A percentile compares a stretch with the other conserved stretches of the same genome.
Evolutionary conservation across 192 early-diverging fungal species (phyloP).

Genomic region (Backusella mclennaniae): DNA sequence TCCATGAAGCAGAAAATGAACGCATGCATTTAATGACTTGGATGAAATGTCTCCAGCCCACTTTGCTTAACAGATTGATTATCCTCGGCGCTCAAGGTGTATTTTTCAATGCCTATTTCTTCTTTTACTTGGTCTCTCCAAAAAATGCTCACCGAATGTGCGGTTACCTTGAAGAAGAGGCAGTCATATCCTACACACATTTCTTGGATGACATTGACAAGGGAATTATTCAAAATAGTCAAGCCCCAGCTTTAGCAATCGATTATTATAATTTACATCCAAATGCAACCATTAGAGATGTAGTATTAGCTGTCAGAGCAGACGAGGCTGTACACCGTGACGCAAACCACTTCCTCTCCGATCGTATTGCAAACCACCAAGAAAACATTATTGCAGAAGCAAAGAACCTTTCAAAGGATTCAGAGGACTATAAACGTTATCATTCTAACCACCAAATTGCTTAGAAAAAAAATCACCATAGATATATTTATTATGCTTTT

Average conservation of each 20-base stretch:
- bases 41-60: conserved; percentile 72
- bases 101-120: conserved; percentile 90
- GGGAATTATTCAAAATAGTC: conserved; percentile 65
- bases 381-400: conserved; percentile 49
- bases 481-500: not conserved
- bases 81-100: conserved; percentile 81
- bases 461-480: not conserved
- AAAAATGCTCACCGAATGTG: conserved; percentile 79
- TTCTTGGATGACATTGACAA: conserved; percentile 73
- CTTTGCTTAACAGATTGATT: conserved; percentile 56
- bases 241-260: conserved; percentile 81
- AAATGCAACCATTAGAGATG: conserved; percentile 76
- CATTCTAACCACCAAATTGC: not conserved
- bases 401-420: not conserved
- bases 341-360: conserved; percentile 86
- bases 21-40: conserved; percentile 63
- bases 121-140: conserved; percentile 81
- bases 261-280: conserved; percentile 80
- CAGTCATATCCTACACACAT: conserved; percentile 87
- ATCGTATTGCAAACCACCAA: conserved; percentile 51
- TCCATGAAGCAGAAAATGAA: conserved; percentile 95
- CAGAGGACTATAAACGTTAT: not conserved
- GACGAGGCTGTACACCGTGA: conserved; percentile 91
- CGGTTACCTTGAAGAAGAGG: conserved; percentile 94
- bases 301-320: conserved; percentile 83